Evolutionary conservation across 768 basidiomycete species (phyloP), one percentile per base, ranked within the genome.

Genomic region (Boletellus ananas): DNA sequence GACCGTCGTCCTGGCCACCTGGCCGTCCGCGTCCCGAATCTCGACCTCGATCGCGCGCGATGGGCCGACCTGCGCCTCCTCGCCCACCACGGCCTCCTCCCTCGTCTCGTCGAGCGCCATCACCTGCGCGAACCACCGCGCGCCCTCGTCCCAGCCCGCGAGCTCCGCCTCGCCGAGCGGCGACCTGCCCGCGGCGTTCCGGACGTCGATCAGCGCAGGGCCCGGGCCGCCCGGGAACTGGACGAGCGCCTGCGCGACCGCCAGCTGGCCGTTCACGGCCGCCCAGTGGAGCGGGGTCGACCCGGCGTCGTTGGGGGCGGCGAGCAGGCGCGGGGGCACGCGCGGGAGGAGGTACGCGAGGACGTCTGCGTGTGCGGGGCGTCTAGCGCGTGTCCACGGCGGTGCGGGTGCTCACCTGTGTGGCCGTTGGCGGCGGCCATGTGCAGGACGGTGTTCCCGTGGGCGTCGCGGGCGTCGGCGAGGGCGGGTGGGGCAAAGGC

Each of bases 281-380:
- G 94, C 93, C 94, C 94, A 96, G 62, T 97, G 94, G 6, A 96
- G 70, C 7, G 94, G 78, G 3, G 90, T 94, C 21, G 94, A 94
- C 45, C 82, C 77, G 0, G 88, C 76, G 25, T 65, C 66, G 62
- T 96, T 97, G 51, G 79, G 79, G 1, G 74, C 71, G 2, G 81
- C 70, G 18, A 93, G 61, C 7, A 90, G 67, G 3, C 76, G 65
- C 11, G 84, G 64, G 3, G 75, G 67, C 16, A 79, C 58, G 47
- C 81, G 64, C 2, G 90, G 79, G 4, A 95, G 76, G 13, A 97
- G 75, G 59, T 81, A 84, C 41, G 84, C 74, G 39, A 96, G 77
- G 10, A 90, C 64, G 56, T 93, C 93, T 95, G 70, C 43, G 58
- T 29, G 52, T 48, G 64, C 55, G 60, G 29, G 29, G 23, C 23